A percentile compares a stretch with the other conserved stretches of the same genome.
Evolutionary conservation across 140 eudicot genomes (phyloP).

Genomic region (Ambrosia hybrid): DNA sequence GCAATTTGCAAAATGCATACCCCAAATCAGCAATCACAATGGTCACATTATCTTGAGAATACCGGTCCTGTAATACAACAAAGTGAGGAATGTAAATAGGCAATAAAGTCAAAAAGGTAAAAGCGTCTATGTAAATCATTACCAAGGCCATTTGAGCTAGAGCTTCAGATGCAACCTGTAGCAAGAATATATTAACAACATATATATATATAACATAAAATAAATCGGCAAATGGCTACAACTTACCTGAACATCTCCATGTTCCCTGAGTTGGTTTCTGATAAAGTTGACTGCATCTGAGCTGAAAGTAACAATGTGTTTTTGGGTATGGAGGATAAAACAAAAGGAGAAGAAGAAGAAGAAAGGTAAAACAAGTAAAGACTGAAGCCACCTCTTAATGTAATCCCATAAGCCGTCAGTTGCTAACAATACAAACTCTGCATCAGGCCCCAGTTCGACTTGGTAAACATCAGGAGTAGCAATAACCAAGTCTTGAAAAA

Average conservation of each 20-base stretch:
- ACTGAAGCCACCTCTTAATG: slow-evolving; percentile 80
- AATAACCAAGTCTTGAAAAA: slow-evolving; percentile 77
- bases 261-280: slow-evolving; percentile 84
- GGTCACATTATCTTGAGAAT: slow-evolving; percentile 89
- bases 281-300: slow-evolving; percentile 71
- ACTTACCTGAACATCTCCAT: slow-evolving; percentile 94
- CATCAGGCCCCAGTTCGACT: slow-evolving; percentile 68
- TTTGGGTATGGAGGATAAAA: background rate
- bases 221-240: background rate
- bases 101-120: slow-evolving; percentile 5
- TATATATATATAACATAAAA: background rate
- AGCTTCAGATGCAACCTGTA: slow-evolving; percentile 93
- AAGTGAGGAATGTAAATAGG: slow-evolving; percentile 10
- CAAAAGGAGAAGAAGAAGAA: background rate
- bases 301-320: slow-evolving; percentile 48
- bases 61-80: slow-evolving; percentile 54
- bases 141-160: slow-evolving; percentile 91
- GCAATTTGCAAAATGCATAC: slow-evolving; percentile 37
- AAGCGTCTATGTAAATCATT: slow-evolving; percentile 17
- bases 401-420: slow-evolving; percentile 99
- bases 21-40: slow-evolving; percentile 93
- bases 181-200: slow-evolving; percentile 13
- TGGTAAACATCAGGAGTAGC: slow-evolving; percentile 85
- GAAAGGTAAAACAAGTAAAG: background rate
- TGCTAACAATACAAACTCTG: slow-evolving; percentile 82